These are phyloP conservation scores for Penicillium roqueforti DNA, from an alignment of 495 filamentous ascomycete genomes.

Conservation along the genomic window DNA sequence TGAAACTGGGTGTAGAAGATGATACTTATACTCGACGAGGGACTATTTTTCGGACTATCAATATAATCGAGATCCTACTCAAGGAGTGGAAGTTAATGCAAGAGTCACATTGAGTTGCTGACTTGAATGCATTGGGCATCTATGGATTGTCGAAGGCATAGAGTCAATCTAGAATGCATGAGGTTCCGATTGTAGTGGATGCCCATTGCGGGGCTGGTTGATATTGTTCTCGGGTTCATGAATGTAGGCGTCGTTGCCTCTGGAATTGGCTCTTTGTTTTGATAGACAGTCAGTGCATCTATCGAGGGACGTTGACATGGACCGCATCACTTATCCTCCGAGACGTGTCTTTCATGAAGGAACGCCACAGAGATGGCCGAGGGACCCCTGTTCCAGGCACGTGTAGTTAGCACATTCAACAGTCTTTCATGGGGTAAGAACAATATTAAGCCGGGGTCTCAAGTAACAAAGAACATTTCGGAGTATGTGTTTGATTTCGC, in stretches of 20 bases:
- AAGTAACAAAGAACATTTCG: not conserved
- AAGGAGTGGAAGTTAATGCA: constrained; percentile 2
- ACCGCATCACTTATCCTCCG: not conserved
- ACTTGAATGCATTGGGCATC: not conserved
- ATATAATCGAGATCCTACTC: not conserved
- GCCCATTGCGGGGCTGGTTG: not conserved
- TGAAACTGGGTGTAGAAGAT: not conserved
- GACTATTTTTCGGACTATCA: not conserved
- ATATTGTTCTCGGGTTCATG: constrained; percentile 3
- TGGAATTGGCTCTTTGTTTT: not conserved
- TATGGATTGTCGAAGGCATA: not conserved
- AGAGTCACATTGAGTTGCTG: not conserved
- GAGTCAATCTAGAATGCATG: not conserved
- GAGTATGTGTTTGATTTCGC: not conserved
- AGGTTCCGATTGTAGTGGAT: not conserved
- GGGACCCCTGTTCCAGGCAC: not conserved
- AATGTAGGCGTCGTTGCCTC: not conserved
- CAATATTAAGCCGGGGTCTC: constrained; percentile 2
- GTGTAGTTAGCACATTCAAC: not conserved
- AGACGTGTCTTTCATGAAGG: not conserved
- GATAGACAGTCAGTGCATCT: not conserved
- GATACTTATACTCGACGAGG: constrained; percentile 13
- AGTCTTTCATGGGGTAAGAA: not conserved
- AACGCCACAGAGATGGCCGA: not conserved
- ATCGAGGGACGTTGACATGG: not conserved